Conservation (phyloP, 352 stramenopile genomes). For the Pythium myriotylum region DNA sequence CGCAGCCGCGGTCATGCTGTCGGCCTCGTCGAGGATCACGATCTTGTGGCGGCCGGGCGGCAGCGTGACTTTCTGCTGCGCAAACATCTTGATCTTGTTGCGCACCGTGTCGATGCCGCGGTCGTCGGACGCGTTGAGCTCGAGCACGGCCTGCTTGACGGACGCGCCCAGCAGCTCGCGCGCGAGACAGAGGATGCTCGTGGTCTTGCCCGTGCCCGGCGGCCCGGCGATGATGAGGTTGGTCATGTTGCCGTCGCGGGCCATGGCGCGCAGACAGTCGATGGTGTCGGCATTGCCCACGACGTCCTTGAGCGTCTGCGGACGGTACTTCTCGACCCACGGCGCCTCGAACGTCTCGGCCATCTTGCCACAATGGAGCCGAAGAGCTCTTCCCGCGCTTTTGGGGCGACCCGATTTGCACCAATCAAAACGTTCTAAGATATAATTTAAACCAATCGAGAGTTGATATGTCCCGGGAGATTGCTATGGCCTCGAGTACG, state of each 20-base stretch:
- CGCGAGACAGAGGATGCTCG: slow-evolving; percentile 91
- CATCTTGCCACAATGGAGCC: slow-evolving; percentile 35
- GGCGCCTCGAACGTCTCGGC: slow-evolving; percentile 88
- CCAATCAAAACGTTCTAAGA: slow-evolving; percentile 3
- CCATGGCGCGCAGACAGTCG: slow-evolving; percentile 94
- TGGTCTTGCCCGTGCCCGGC: slow-evolving; percentile 94
- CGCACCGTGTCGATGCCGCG: slow-evolving; percentile 88
- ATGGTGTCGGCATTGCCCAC: slow-evolving; percentile 99
- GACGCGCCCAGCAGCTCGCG: slow-evolving; percentile 84
- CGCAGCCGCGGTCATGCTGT: slow-evolving; percentile 97
- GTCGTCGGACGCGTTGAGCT: slow-evolving; percentile 99
- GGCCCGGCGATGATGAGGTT: slow-evolving; percentile 98
- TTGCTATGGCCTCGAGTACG: slow-evolving; percentile 33
- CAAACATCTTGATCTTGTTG: slow-evolving; percentile 99
- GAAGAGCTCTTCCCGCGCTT: slow-evolving; percentile 19
- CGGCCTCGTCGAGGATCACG: slow-evolving; percentile 99
- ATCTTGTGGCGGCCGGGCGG: slow-evolving; percentile 95
- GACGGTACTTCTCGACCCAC: slow-evolving; percentile 99
- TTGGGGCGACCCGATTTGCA: slow-evolving; percentile 1
- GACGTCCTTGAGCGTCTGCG: slow-evolving; percentile 90
- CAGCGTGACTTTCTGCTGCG: slow-evolving; percentile 97
- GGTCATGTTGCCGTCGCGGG: slow-evolving; percentile 96
- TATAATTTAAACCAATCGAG: slow-evolving; percentile 17
- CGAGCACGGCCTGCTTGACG: slow-evolving; percentile 93
- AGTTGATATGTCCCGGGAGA: background rate